Base-by-base conservation (phyloP, 768 basidiomycete species). In the Collybia sordida region DNA sequence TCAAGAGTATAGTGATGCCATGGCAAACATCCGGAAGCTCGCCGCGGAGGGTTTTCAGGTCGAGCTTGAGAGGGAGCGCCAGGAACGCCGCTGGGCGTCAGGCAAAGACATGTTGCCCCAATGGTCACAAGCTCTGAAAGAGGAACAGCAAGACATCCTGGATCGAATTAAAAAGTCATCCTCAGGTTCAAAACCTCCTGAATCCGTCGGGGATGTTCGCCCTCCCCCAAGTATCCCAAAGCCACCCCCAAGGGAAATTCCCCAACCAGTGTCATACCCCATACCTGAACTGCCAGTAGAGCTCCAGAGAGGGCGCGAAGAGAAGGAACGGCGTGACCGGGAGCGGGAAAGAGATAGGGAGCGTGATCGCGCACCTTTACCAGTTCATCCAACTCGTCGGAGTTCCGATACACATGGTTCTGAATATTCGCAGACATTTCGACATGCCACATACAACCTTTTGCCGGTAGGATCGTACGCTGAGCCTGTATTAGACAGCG, bases 21-120 rank as follows among this genome's bases (percentile, higher is more conserved):
- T 83, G 73, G 60, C 60, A 21, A 72, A 59, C 43, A 77, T 84
- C 45, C 68, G 74, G 23, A 45, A 43, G 6, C 53, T 80, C 3
- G 81, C 79, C 0, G 63, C 68, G 46, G 80, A 79, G 27, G 71
- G 74, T 51, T 84, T 73, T 52, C 63, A 64, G 11, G 59, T 53
- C 35, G 75, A 70, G 18, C 61, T 85, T 31, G 70, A 71, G 28
- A 67, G 72, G 7, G 82, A 83, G 55, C 70, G 79, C 3, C 67
- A 74, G 58, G 73, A 79, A 47, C 71, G 78, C n/a, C 67, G 69
- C 1, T 80, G 77, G 79, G 71, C 71, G 8, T 62, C 72, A 4
- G 75, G 77, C 21, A 60, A 63, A 19, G 64, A 59, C 15, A 56
- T 70, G 49, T 28, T 47, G 9, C 59, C 64, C 0, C 58, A 50